Conservation (phyloP, 2,329 filamentous ascomycete genomes). For the Domatiomyces catenatus region DNA sequence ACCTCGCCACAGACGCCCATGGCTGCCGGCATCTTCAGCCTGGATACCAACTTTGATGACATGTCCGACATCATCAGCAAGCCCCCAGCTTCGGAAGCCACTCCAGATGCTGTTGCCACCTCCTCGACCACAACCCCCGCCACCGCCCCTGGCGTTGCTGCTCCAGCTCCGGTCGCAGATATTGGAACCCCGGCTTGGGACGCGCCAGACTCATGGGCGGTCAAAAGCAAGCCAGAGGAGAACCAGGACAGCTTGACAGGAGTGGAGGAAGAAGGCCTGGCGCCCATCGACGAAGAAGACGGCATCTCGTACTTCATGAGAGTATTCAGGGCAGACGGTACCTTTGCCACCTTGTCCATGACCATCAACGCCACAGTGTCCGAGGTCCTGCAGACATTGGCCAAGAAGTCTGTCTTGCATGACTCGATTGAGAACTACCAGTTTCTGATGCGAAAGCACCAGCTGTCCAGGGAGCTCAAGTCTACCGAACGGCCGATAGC, state of each 20-base stretch:
- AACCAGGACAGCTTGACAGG: constrained; percentile 22
- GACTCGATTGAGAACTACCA: constrained; percentile 89
- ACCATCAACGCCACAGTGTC: constrained; percentile 67
- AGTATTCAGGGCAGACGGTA: constrained; percentile 84
- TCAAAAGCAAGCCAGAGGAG: constrained; percentile 45
- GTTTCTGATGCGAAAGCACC: constrained; percentile 87
- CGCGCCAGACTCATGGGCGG: constrained; percentile 92
- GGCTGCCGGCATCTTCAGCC: constrained; percentile 49
- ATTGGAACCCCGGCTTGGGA: constrained; percentile 55
- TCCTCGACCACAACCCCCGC: no score
- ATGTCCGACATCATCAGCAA: constrained; percentile 82
- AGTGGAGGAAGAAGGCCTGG: constrained; percentile 48
- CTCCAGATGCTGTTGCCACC: constrained; percentile 32
- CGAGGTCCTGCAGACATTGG: constrained; percentile 77
- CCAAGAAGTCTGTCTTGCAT: constrained; percentile 85
- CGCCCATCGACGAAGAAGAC: constrained; percentile 59
- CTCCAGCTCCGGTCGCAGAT: constrained; percentile 21
- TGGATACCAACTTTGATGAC: constrained; percentile 77
- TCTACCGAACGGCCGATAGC: constrained; percentile 67
- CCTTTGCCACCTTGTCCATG: constrained; percentile 83
- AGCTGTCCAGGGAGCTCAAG: constrained; percentile 66
- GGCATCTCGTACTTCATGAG: constrained; percentile 74
- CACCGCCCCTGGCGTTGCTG: constrained; percentile 22
- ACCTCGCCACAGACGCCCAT: constrained; percentile 22
- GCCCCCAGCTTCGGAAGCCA: constrained; percentile 49